Percentiles rank a stretch among this genome's conserved stretches.
Conservation (phyloP, 441 rosid species). For the Pelargonium myrrhifolium region DNA sequence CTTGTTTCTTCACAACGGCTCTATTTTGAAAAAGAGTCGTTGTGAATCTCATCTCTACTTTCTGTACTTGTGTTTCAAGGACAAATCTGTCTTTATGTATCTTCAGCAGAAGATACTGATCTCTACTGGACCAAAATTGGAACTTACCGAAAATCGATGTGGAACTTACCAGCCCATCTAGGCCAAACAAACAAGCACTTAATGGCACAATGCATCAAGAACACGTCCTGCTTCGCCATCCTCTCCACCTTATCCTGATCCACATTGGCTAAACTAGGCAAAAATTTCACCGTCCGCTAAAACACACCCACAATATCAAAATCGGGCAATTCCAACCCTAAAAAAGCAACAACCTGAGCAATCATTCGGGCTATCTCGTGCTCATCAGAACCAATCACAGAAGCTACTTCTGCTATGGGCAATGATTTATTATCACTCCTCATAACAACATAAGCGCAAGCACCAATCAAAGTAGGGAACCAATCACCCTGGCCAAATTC, state of each 20-base stretch:
- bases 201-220: conserved; percentile 62
- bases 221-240: conserved; percentile 58
- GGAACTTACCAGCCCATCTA: too few species aligned
- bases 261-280: conserved; percentile 24
- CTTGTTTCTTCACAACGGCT: too few species aligned
- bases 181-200: too few species aligned
- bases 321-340: conserved; percentile 42
- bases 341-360: conserved; percentile 48
- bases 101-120: too few species aligned
- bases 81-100: too few species aligned
- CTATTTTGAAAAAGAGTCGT: too few species aligned
- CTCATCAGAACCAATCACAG: conserved; percentile 41
- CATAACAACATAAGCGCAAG: conserved; percentile 49
- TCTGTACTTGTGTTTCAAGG: too few species aligned
- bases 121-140: too few species aligned
- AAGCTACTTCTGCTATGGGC: conserved; percentile 44
- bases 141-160: too few species aligned
- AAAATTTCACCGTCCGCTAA: conserved; percentile 35
- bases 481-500: conserved; percentile 71
- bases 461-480: conserved; percentile 61
- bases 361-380: conserved; percentile 66
- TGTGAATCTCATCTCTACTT: too few species aligned
- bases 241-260: conserved; percentile 34
- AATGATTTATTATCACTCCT: conserved; percentile 45
- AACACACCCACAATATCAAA: conserved; percentile 49